These are phyloP conservation scores for Centella asiatica DNA, from an alignment of 129 eudicot species.

Conservation along the genomic window DNA sequence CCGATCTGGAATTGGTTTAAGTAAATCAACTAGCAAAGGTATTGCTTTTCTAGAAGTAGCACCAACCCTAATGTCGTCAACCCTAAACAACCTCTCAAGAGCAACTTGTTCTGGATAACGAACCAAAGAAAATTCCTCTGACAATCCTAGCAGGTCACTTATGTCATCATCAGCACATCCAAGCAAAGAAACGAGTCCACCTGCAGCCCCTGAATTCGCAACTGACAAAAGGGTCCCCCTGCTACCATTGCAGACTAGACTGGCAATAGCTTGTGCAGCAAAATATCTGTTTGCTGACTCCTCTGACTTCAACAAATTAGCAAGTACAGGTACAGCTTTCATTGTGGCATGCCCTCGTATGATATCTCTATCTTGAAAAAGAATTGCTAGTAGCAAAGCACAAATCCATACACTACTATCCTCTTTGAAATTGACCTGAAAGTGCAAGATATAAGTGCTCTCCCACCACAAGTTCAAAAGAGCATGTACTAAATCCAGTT, in stretches of 20 bases:
- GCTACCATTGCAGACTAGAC: slow-evolving; percentile 95
- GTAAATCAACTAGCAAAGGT: slow-evolving; percentile 88
- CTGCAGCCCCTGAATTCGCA: slow-evolving; percentile 92
- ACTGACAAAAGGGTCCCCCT: slow-evolving; percentile 95
- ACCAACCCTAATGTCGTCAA: slow-evolving; percentile 88
- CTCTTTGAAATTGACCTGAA: slow-evolving; percentile 63
- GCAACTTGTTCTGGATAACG: slow-evolving; percentile 87
- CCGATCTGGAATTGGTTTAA: slow-evolving; percentile 92
- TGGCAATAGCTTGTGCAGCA: slow-evolving; percentile 91
- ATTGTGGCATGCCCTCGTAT: slow-evolving; percentile 74
- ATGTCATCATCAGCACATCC: slow-evolving; percentile 96
- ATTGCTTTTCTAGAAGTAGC: slow-evolving; percentile 94
- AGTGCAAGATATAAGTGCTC: not conserved
- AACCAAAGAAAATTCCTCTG: slow-evolving; percentile 72
- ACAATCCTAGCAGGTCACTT: slow-evolving; percentile 55
- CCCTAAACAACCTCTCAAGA: slow-evolving; percentile 87
- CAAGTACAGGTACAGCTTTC: slow-evolving; percentile 80
- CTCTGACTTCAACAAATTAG: slow-evolving; percentile 78
- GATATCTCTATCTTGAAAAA: slow-evolving; percentile 91
- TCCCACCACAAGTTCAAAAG: not conserved
- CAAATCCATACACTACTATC: slow-evolving; percentile 83
- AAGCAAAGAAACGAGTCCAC: slow-evolving; percentile 80
- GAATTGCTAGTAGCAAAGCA: slow-evolving; percentile 66
- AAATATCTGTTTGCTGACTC: slow-evolving; percentile 79
- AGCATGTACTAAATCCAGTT: not conserved